phyloP scores from a whole-genome alignment of 192 early-diverging fungal genomes.

The Radiomyces spectabilis region DNA sequence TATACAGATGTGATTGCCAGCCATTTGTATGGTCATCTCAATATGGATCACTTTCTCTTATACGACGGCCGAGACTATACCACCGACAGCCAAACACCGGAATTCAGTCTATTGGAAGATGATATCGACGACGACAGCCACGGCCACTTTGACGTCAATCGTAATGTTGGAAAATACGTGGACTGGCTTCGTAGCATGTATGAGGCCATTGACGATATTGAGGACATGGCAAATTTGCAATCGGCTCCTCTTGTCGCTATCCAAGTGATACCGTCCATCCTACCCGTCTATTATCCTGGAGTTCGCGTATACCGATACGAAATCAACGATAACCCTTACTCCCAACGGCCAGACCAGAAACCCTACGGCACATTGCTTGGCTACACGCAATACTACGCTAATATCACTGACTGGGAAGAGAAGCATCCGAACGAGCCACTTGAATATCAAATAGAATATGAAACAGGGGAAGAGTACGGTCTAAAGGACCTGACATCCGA shows the following conservation, averaged over 20 bases:
- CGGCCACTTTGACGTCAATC: too few species aligned
- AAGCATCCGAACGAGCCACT: neutral
- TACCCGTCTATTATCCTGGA: slow-evolving; percentile 26
- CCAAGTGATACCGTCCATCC: slow-evolving; percentile 25
- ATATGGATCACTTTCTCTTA: slow-evolving; percentile 63
- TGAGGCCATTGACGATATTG: slow-evolving; percentile 4
- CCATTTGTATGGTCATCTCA: slow-evolving; percentile 70
- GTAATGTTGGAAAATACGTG: slow-evolving; percentile 16
- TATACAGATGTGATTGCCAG: slow-evolving; percentile 49
- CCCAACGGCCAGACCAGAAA: neutral
- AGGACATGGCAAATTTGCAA: neutral
- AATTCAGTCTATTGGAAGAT: neutral
- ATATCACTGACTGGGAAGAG: slow-evolving; percentile 16
- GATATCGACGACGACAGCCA: neutral
- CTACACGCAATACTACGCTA: slow-evolving; percentile 25
- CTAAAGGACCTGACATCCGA: slow-evolving; percentile 13
- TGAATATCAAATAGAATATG: slow-evolving; percentile 26
- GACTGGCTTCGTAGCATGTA: slow-evolving; percentile 9
- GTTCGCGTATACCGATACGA: slow-evolving; percentile 26
- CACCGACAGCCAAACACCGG: too few species aligned
- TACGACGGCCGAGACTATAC: too few species aligned
- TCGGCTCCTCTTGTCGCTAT: slow-evolving; percentile 6
- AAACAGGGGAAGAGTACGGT: slow-evolving; percentile 15
- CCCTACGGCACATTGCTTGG: slow-evolving; percentile 17
- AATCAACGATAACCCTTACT: slow-evolving; percentile 5